These are phyloP conservation scores for Crotalaria pallida DNA, from an alignment of 306 rosid species.

Conservation along the genomic window DNA sequence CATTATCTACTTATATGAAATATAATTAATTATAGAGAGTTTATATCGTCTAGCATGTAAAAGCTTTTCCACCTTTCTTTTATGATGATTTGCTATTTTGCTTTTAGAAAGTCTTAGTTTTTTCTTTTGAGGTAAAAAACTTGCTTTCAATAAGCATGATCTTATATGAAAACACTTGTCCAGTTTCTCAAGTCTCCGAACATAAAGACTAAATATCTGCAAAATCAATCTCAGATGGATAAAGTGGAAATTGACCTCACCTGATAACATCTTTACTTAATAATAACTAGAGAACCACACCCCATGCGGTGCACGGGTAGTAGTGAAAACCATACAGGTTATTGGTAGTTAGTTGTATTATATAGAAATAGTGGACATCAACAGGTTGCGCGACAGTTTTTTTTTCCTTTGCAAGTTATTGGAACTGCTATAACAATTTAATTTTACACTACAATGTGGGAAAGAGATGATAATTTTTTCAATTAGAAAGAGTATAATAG, in stretches of 20 bases:
- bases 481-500: too few relatives aligned
- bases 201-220: background rate
- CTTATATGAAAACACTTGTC: conserved; percentile 6
- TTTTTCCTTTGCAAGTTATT: too few relatives aligned
- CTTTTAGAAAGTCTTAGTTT: background rate
- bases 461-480: too few relatives aligned
- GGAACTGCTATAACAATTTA: too few relatives aligned
- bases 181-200: background rate
- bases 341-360: too few relatives aligned
- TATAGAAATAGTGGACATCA: too few relatives aligned
- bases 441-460: too few relatives aligned
- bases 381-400: too few relatives aligned
- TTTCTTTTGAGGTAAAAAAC: background rate
- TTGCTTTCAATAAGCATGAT: background rate
- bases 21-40: too few relatives aligned
- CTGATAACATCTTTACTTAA: background rate
- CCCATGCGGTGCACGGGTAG: too few relatives aligned
- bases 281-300: too few relatives aligned
- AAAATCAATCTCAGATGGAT: background rate
- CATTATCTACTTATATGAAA: background rate
- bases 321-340: too few relatives aligned
- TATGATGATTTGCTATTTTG: background rate
- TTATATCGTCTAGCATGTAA: background rate
- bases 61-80: background rate
- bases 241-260: background rate